Evolutionary conservation across 345 rosid genomes (phyloP).

Genomic region (Microcos paniculata): DNA sequence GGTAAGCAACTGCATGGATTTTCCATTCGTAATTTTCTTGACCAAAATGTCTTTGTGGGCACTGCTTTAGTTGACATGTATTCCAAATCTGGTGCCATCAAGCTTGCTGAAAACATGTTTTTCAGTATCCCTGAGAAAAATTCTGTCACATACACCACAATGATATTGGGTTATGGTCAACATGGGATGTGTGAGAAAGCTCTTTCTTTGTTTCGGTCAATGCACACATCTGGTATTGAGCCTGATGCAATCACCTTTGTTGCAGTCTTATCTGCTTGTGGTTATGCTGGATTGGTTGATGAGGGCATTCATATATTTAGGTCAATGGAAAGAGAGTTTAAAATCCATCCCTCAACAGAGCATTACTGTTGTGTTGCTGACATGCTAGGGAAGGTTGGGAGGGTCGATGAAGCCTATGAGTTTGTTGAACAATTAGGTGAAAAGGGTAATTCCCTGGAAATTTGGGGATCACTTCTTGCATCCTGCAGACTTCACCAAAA

Average conservation of each 20-base stretch:
- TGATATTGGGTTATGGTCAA: constrained; percentile 85
- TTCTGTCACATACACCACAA: constrained; percentile 75
- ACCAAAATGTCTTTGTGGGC: constrained; percentile 66
- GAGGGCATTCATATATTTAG: constrained; percentile 71
- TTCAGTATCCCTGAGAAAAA: constrained; percentile 48
- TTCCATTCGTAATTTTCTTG: constrained; percentile 60
- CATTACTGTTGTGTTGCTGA: constrained; percentile 82
- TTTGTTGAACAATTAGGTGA: constrained; percentile 70
- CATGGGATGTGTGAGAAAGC: constrained; percentile 83
- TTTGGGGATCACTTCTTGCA: constrained; percentile 87
- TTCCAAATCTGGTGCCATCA: constrained; percentile 72
- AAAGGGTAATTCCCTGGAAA: constrained; percentile 59
- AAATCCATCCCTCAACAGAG: constrained; percentile 60
- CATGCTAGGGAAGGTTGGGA: constrained; percentile 87
- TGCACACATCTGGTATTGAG: constrained; percentile 45
- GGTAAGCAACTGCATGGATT: constrained; percentile 85
- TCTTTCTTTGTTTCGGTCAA: constrained; percentile 67
- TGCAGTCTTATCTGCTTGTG: constrained; percentile 82
- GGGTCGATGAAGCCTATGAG: constrained; percentile 74
- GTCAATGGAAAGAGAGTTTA: constrained; percentile 56
- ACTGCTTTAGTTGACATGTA: constrained; percentile 85
- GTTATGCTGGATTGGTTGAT: constrained; percentile 71
- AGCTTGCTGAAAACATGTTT: constrained; percentile 62
- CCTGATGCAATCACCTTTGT: constrained; percentile 79
- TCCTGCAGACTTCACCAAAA: constrained; percentile 72